These are phyloP conservation scores for Penicillium parvum DNA, from an alignment of 495 filamentous ascomycete species.

Conservation along the genomic window DNA sequence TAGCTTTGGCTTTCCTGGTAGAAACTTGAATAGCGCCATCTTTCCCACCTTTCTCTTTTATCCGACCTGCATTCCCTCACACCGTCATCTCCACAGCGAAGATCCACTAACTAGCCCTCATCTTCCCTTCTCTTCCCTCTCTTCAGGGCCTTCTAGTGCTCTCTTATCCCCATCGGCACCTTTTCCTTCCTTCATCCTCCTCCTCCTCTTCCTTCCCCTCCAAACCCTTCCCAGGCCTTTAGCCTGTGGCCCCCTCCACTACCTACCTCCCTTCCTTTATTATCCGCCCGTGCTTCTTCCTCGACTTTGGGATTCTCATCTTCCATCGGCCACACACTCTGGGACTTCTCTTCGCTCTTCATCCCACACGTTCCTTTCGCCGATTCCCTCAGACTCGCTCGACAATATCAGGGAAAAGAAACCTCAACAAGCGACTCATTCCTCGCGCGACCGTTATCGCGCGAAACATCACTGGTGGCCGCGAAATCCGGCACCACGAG, in stretches of 20 bases:
- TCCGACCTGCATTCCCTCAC: constrained; percentile 5
- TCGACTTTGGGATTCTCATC: background rate
- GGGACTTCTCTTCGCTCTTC: constrained; percentile 9
- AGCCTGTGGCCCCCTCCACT: constrained; percentile 18
- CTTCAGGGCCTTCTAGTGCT: constrained; percentile 17
- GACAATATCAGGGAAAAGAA: background rate
- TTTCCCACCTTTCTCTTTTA: too few relatives aligned
- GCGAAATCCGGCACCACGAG: constrained; percentile 8
- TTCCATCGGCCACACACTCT: constrained; percentile 2
- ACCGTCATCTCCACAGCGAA: constrained; percentile 32
- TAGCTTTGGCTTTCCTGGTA: too few relatives aligned
- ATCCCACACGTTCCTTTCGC: constrained; percentile 10
- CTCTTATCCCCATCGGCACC: background rate
- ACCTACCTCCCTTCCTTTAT: background rate
- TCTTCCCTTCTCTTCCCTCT: constrained; percentile 28
- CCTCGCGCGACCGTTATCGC: constrained; percentile 3
- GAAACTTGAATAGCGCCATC: too few relatives aligned
- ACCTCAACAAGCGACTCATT: background rate
- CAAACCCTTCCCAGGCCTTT: constrained; percentile 15
- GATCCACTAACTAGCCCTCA: constrained; percentile 34
- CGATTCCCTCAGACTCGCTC: background rate
- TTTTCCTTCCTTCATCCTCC: constrained; percentile 17
- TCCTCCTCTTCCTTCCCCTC: constrained; percentile 2
- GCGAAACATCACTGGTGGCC: constrained; percentile 4
- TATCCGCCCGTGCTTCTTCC: background rate